Base-by-base conservation (phyloP, 139 green algal genomes). In the Mesotaenium endlicherianum region DNA sequence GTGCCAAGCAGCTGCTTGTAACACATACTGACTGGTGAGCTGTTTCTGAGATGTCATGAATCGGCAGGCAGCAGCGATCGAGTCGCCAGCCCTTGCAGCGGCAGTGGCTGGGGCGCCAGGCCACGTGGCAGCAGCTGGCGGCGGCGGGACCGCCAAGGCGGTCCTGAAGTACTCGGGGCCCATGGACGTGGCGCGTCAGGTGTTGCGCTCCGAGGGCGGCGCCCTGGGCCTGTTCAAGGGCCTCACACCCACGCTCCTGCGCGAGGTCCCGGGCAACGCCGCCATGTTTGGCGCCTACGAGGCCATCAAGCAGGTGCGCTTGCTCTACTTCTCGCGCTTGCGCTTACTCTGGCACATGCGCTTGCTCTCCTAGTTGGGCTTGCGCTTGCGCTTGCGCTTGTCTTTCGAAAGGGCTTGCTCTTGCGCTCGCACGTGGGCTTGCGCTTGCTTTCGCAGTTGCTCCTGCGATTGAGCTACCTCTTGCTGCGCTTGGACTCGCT, bases 251-350 rank as follows among this genome's bases (percentile, higher is more conserved):
- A 95, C 93, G 26, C 31, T 95, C 44, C 17, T 89, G 5, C 86
- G 93, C 0, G 93, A 96, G 70, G 82, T 92, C 11, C 70, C 90
- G 0, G 93, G 93, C 58, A 97, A 93, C 64, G 88, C 89, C 16
- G 72, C 44, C 64, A 97, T 96, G 90, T 95, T 96, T 91, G 93
- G 86, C 1, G 77, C 77, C 8, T 97, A 97, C 53, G 90, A 95
- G 81, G 41, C 70, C 3, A 34, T 82, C 0, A 96, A 94, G 80
- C 64, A 81, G 70, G 41, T 64, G 47, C 40, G 70, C 58, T n/a
- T n/a, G n/a, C n/a, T n/a, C n/a, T n/a, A n/a, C n/a, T n/a, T n/a
- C n/a, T n/a, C n/a, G n/a, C n/a, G n/a, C n/a, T n/a, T n/a, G n/a
- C n/a, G n/a, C n/a, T n/a, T n/a, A n/a, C n/a, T n/a, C n/a, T n/a